Evolutionary conservation across 805 yeast species (phyloP).

Genomic region (Metschnikowia shivogae): DNA sequence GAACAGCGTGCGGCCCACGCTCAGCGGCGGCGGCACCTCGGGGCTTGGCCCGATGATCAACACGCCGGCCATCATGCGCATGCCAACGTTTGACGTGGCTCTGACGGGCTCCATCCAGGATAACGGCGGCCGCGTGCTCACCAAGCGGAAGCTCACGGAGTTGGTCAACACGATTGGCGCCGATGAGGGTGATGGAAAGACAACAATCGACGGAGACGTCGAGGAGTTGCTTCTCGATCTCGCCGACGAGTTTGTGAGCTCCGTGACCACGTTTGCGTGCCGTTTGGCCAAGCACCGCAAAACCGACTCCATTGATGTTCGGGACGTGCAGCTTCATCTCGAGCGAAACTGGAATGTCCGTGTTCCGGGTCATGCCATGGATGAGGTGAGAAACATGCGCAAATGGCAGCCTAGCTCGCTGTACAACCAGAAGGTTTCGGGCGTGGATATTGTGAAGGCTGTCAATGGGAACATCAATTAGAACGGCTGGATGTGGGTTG

Average conservation of each 20-base stretch:
- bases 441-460: conserved; percentile 61
- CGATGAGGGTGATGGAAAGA: conserved; percentile 88
- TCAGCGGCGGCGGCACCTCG: conserved; percentile 80
- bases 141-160: conserved; percentile 86
- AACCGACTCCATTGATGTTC: conserved; percentile 78
- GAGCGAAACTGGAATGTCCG: conserved; percentile 94
- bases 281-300: conserved; percentile 92
- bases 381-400: conserved; percentile 77
- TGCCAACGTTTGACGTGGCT: conserved; percentile 75
- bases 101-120: conserved; percentile 34
- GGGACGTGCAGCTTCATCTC: conserved; percentile 86
- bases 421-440: conserved; percentile 64
- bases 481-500: not conserved
- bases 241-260: conserved; percentile 92
- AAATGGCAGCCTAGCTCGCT: conserved; percentile 63
- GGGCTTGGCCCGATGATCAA: conserved; percentile 59
- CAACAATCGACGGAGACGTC: conserved; percentile 90
- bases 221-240: conserved; percentile 86
- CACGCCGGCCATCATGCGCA: conserved; percentile 67
- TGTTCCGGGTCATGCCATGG: conserved; percentile 89
- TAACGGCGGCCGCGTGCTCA: conserved; percentile 75
- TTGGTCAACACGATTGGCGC: conserved; percentile 77
- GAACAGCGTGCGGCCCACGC: conserved; percentile 59
- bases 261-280: conserved; percentile 91
- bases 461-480: conserved; percentile 46